phyloP scores from a whole-genome alignment of 768 basidiomycete species.

The Dentipellis fragilis region DNA sequence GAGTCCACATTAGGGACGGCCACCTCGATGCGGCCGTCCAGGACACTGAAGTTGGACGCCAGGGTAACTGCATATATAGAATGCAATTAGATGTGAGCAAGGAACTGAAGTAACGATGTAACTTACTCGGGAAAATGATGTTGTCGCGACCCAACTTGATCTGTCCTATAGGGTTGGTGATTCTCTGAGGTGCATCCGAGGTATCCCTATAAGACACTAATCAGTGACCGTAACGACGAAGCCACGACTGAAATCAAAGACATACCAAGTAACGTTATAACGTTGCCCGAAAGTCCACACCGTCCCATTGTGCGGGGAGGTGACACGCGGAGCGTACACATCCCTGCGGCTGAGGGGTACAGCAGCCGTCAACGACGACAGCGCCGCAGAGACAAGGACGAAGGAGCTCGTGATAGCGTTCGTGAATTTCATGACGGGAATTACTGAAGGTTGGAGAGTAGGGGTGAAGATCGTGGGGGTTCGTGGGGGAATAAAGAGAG shows the following conservation, averaged over 20 bases:
- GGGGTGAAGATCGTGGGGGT: background rate
- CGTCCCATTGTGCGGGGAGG: conserved; percentile 15
- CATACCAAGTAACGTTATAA: conserved; percentile 22
- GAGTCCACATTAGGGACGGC: conserved; percentile 1
- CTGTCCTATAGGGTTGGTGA: conserved; percentile 16
- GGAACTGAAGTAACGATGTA: too few relatives aligned
- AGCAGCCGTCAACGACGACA: background rate
- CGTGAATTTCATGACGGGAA: background rate
- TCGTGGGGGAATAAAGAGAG: background rate
- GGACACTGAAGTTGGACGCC: conserved; percentile 1
- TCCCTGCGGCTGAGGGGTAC: conserved; percentile 8
- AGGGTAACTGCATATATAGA: background rate
- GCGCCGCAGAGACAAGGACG: background rate
- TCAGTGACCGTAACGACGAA: background rate
- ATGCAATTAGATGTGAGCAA: too few relatives aligned
- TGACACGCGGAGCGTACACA: conserved; percentile 20
- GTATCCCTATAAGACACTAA: background rate
- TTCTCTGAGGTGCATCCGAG: conserved; percentile 4
- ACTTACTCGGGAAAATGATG: too few relatives aligned
- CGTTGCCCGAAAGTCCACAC: conserved; percentile 16
- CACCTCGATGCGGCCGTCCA: conserved; percentile 2
- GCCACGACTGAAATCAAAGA: too few relatives aligned
- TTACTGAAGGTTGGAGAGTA: background rate
- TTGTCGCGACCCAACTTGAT: background rate
- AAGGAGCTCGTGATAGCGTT: background rate